Evolutionary conservation across 2,329 filamentous ascomycete genomes (phyloP).

Genomic region (Fusarium succisae): DNA sequence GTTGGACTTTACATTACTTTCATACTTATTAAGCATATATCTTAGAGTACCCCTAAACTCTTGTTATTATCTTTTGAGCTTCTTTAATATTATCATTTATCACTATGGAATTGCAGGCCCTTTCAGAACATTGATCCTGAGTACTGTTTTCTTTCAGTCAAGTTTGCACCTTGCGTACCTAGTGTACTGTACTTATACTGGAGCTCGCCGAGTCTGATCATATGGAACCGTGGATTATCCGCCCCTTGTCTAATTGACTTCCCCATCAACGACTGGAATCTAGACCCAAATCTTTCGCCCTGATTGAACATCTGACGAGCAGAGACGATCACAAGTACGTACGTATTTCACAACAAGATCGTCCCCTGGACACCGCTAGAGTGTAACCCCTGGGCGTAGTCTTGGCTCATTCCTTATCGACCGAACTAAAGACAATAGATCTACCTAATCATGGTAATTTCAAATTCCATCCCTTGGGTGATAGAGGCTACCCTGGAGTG

Average conservation of each 20-base stretch:
- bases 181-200: neutral
- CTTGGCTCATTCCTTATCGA: conserved; percentile 13
- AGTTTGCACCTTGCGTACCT: neutral
- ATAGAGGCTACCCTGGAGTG: neutral
- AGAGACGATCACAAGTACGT: neutral
- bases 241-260: conserved; percentile 11
- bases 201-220: conserved; percentile 4
- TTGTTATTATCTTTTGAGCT: neutral
- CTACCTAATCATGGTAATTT: neutral
- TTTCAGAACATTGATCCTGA: neutral
- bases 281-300: conserved; percentile 14
- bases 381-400: neutral
- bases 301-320: conserved; percentile 7
- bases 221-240: conserved; percentile 11
- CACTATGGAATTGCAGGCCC: too few species aligned
- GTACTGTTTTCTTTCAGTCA: neutral
- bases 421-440: neutral
- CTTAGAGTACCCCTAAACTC: neutral
- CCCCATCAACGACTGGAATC: conserved; percentile 31
- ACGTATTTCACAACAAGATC: neutral
- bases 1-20: neutral
- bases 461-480: neutral
- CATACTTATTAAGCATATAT: neutral
- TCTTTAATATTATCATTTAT: neutral
- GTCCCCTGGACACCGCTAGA: neutral